These are phyloP conservation scores for Cystobasidium ongulense DNA, from an alignment of 768 basidiomycete species.

Conservation along the genomic window DNA sequence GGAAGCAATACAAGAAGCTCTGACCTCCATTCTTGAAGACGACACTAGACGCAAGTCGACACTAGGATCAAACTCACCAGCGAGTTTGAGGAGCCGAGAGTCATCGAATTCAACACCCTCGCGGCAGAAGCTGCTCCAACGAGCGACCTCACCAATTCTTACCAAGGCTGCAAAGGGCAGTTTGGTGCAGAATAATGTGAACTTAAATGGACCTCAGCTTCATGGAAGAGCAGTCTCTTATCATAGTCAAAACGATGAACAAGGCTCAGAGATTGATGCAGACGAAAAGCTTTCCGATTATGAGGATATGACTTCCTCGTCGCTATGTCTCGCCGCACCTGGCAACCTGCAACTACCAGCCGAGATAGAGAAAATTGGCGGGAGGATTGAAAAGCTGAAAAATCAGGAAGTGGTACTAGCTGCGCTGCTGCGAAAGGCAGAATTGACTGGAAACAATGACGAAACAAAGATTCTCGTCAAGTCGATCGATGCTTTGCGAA, in stretches of 20 bases:
- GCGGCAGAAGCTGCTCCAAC: neutral
- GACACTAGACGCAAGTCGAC: conserved; percentile 49
- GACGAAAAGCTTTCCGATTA: conserved; percentile 46
- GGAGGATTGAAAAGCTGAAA: conserved; percentile 67
- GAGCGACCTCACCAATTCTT: neutral
- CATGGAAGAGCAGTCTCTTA: neutral
- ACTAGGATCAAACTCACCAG: neutral
- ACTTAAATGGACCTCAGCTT: neutral
- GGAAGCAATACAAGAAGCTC: conserved; percentile 91
- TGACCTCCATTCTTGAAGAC: conserved; percentile 88
- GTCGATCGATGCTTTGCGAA: conserved; percentile 69
- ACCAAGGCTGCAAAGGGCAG: no score
- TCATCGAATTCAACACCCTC: neutral
- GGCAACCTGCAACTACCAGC: conserved; percentile 80
- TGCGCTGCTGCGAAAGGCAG: conserved; percentile 85
- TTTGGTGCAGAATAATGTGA: no score
- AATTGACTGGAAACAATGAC: conserved; percentile 78
- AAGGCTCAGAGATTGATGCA: conserved; percentile 47
- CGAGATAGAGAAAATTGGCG: conserved; percentile 70
- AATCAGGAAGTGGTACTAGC: conserved; percentile 76
- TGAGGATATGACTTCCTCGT: conserved; percentile 46
- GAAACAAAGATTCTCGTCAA: conserved; percentile 73
- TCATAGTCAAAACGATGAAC: neutral
- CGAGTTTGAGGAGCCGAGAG: conserved; percentile 1
- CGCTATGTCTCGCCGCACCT: conserved; percentile 70